phyloP scores from a whole-genome alignment of 192 early-diverging fungal genomes.

The Coemansia sp. region DNA sequence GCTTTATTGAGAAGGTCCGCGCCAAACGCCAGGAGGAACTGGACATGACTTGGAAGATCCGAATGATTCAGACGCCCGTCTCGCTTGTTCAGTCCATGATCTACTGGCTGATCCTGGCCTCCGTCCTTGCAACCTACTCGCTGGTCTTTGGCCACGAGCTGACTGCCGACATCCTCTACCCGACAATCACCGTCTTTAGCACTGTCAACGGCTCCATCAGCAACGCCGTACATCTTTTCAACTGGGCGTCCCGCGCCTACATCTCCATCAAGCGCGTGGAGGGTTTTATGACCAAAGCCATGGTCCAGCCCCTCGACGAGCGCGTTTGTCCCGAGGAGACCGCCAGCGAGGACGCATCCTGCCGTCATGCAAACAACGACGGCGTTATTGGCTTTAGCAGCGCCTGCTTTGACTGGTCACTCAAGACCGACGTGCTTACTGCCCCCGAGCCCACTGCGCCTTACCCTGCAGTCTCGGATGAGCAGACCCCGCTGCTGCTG shows the following conservation, averaged over 20 bases:
- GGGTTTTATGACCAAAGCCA: slow-evolving; percentile 68
- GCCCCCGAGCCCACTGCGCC: neutral
- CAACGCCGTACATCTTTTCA: slow-evolving; percentile 50
- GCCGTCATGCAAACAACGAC: no score
- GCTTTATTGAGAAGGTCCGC: slow-evolving; percentile 63
- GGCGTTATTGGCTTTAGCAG: slow-evolving; percentile 27
- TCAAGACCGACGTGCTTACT: neutral
- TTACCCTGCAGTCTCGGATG: no score
- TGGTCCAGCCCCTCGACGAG: slow-evolving; percentile 56
- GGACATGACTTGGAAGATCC: slow-evolving; percentile 26
- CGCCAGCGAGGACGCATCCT: neutral
- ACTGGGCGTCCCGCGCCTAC: slow-evolving; percentile 52
- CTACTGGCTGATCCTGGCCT: slow-evolving; percentile 50
- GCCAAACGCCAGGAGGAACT: slow-evolving; percentile 57
- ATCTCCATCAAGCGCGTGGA: slow-evolving; percentile 69
- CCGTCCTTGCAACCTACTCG: slow-evolving; percentile 57
- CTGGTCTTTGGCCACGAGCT: slow-evolving; percentile 53
- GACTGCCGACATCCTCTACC: slow-evolving; percentile 58
- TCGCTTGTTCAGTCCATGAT: slow-evolving; percentile 41
- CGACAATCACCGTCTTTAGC: slow-evolving; percentile 60
- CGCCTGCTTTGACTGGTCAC: slow-evolving; percentile 42
- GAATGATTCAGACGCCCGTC: slow-evolving; percentile 21
- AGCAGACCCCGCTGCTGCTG: no score
- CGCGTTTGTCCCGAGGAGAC: slow-evolving; percentile 14
- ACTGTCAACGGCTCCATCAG: slow-evolving; percentile 48